phyloP scores from a whole-genome alignment of 768 basidiomycete genomes.

The Kwoniella newhampshirensis region DNA sequence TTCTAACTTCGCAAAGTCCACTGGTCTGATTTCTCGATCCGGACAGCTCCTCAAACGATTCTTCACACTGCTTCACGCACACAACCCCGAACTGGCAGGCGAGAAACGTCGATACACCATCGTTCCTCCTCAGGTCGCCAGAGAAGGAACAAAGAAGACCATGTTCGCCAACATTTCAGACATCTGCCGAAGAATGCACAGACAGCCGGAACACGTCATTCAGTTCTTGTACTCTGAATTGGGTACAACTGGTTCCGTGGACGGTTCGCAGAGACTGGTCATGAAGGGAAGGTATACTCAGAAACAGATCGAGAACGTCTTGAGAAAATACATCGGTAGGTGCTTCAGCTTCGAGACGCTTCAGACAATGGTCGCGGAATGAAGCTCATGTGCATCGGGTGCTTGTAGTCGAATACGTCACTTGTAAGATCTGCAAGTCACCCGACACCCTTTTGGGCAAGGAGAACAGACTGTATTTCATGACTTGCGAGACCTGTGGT shows the following conservation, averaged over 20 bases:
- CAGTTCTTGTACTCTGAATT: slow-evolving; percentile 95
- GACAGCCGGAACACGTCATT: slow-evolving; percentile 95
- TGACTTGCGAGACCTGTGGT: slow-evolving; percentile 55
- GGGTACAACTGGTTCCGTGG: slow-evolving; percentile 95
- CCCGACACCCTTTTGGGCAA: slow-evolving; percentile 94
- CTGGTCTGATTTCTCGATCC: background rate
- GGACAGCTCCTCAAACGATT: slow-evolving; percentile 89
- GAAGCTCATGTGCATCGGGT: too few species aligned
- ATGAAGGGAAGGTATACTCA: slow-evolving; percentile 98
- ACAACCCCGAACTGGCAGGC: slow-evolving; percentile 84
- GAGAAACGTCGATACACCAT: slow-evolving; percentile 92
- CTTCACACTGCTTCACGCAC: slow-evolving; percentile 83
- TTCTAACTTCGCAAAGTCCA: background rate
- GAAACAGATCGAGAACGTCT: slow-evolving; percentile 95
- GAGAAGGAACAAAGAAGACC: slow-evolving; percentile 96
- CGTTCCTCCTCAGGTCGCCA: slow-evolving; percentile 86
- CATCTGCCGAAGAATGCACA: slow-evolving; percentile 98
- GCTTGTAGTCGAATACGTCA: slow-evolving; percentile 88
- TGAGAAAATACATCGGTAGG: slow-evolving; percentile 93
- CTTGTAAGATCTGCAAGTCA: slow-evolving; percentile 99
- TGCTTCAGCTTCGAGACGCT: slow-evolving; percentile 17
- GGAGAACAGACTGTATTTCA: slow-evolving; percentile 98
- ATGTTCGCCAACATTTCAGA: slow-evolving; percentile 96
- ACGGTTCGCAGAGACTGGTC: slow-evolving; percentile 84
- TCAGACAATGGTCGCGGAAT: background rate